These are phyloP conservation scores for Neoboletus subvelutipes DNA, from an alignment of 768 basidiomycete genomes.

Conservation along the genomic window DNA sequence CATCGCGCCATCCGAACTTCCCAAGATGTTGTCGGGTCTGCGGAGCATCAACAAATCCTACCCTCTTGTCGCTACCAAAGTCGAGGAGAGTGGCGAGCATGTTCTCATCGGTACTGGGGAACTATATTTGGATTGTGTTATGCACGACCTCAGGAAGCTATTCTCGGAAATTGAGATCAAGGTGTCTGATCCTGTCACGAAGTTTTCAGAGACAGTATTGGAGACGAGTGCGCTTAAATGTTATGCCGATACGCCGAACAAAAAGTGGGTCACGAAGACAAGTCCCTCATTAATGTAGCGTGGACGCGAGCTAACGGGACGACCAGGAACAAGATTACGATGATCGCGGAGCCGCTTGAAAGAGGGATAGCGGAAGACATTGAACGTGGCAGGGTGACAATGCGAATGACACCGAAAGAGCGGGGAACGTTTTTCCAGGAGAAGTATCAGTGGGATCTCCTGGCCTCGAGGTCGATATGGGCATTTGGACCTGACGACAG, in stretches of 20 bases:
- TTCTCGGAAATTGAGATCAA: conserved; percentile 99
- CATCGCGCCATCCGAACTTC: conserved; percentile 94
- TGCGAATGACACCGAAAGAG: conserved; percentile 94
- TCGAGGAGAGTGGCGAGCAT: conserved; percentile 98
- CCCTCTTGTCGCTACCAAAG: conserved; percentile 90
- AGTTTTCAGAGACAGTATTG: conserved; percentile 96
- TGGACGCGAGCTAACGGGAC: conserved; percentile 14
- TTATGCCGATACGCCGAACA: conserved; percentile 99
- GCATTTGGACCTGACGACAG: conserved; percentile 97
- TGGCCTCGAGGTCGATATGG: conserved; percentile 98
- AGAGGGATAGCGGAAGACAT: conserved; percentile 95
- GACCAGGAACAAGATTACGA: conserved; percentile 91
- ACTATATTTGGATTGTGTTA: conserved; percentile 91
- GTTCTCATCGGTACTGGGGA: conserved; percentile 97
- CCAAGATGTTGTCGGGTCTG: conserved; percentile 97
- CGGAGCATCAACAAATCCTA: conserved; percentile 98
- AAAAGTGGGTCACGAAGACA: conserved; percentile 63
- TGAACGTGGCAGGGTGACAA: conserved; percentile 88
- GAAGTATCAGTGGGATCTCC: conserved; percentile 97
- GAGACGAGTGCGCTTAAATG: conserved; percentile 98
- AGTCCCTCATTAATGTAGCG: conserved; percentile 2
- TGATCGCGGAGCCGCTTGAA: conserved; percentile 98
- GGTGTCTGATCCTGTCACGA: conserved; percentile 97
- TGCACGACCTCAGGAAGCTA: conserved; percentile 90
- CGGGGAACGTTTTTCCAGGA: conserved; percentile 94